Conservation (phyloP, 495 filamentous ascomycete genomes). For the Cudoniella acicularis region DNA sequence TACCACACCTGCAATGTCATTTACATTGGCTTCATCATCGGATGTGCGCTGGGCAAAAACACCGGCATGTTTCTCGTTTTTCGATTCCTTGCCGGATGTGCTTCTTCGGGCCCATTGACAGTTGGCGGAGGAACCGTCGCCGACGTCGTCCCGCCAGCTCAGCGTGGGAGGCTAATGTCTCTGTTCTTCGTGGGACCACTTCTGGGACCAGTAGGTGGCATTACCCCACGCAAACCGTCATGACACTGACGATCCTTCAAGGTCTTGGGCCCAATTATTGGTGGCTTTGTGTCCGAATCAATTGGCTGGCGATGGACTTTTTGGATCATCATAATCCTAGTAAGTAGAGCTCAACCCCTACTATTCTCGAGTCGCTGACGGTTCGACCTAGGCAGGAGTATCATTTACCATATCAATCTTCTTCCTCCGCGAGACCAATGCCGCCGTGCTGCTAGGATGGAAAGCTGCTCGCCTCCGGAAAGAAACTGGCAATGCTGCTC, state of each 20-base stretch:
- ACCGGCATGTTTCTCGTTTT: constrained; percentile 45
- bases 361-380: constrained; percentile 1
- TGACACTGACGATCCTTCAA: background rate
- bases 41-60: constrained; percentile 38
- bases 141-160: constrained; percentile 42
- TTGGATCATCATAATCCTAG: constrained; percentile 48
- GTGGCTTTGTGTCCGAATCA: constrained; percentile 49
- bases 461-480: constrained; percentile 62
- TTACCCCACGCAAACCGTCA: background rate
- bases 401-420: constrained; percentile 45
- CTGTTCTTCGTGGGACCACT: constrained; percentile 48
- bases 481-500: constrained; percentile 65
- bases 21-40: constrained; percentile 44
- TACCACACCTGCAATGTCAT: constrained; percentile 49
- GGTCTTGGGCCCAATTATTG: constrained; percentile 51
- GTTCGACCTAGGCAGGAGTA: constrained; percentile 5
- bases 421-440: constrained; percentile 56
- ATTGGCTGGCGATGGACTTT: constrained; percentile 66
- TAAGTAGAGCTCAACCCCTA: constrained; percentile 4
- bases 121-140: constrained; percentile 53
- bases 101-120: constrained; percentile 46
- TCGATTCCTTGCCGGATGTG: constrained; percentile 53
- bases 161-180: constrained; percentile 48
- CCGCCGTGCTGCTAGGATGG: constrained; percentile 41
- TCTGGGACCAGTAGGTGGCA: constrained; percentile 42